These are phyloP conservation scores for Coemansia sp. DNA, from an alignment of 192 early-diverging fungal genomes.

Conservation along the genomic window DNA sequence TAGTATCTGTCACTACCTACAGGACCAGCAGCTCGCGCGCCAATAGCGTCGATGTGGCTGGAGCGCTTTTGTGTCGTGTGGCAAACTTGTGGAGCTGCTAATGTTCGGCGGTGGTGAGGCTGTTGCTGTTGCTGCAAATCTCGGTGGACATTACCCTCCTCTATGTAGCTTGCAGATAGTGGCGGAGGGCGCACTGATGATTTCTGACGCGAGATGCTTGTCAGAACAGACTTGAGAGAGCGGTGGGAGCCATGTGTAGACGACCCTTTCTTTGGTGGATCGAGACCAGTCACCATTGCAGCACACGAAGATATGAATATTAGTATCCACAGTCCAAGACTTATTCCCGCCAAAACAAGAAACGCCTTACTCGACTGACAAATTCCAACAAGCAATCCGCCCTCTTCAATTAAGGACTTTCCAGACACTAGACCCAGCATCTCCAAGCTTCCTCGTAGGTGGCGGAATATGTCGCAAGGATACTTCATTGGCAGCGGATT, in stretches of 20 bases:
- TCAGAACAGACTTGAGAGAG: constrained; percentile 9
- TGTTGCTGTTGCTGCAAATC: background rate
- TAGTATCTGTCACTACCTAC: background rate
- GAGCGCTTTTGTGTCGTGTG: background rate
- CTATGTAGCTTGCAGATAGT: background rate
- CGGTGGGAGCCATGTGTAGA: constrained; percentile 18
- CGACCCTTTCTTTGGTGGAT: constrained; percentile 16
- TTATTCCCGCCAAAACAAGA: constrained; percentile 35
- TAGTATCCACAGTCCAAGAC: constrained; percentile 45
- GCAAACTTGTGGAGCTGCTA: background rate
- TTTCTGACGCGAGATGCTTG: background rate
- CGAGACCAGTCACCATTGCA: constrained; percentile 30
- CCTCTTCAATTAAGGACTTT: constrained; percentile 44
- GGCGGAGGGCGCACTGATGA: background rate
- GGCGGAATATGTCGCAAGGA: constrained; percentile 46
- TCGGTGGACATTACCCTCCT: background rate
- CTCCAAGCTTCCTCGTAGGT: constrained; percentile 32
- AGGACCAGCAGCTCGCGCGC: background rate
- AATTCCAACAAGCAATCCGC: constrained; percentile 42
- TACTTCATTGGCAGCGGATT: constrained; percentile 50
- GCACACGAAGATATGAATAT: constrained; percentile 38
- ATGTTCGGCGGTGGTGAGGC: background rate
- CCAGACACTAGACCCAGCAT: constrained; percentile 40
- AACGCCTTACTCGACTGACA: constrained; percentile 55
- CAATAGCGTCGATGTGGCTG: background rate